phyloP scores from a whole-genome alignment of 2,329 filamentous ascomycete genomes.

The Dactylellina haptotyla region DNA sequence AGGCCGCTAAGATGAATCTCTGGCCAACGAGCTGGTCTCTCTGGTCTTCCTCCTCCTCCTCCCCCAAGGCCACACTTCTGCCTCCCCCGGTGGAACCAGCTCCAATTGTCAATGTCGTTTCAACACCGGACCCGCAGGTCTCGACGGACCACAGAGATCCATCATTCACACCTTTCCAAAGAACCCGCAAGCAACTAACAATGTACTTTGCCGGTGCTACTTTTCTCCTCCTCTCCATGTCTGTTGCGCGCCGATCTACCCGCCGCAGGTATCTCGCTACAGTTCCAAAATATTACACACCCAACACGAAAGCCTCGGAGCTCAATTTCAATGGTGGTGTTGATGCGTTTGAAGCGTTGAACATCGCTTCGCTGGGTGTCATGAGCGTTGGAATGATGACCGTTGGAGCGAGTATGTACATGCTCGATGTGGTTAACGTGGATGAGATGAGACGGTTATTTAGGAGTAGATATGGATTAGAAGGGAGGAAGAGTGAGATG shows the following conservation, averaged over 20 bases:
- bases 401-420: conserved; percentile 78
- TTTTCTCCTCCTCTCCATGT: conserved; percentile 77
- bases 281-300: conserved; percentile 77
- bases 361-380: conserved; percentile 87
- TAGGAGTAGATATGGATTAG: conserved; percentile 61
- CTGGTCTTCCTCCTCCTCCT: conserved; percentile 26
- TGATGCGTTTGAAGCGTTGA: conserved; percentile 84
- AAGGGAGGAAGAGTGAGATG: conserved; percentile 61
- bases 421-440: conserved; percentile 77
- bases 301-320: conserved; percentile 68
- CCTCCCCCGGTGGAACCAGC: conserved; percentile 13
- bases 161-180: conserved; percentile 60
- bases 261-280: conserved; percentile 67
- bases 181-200: conserved; percentile 71
- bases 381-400: conserved; percentile 77
- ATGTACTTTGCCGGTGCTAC: conserved; percentile 78
- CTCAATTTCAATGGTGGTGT: conserved; percentile 70
- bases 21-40: conserved; percentile 40
- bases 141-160: conserved; percentile 34
- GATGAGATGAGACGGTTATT: conserved; percentile 71
- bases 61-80: not conserved
- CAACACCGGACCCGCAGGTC: conserved; percentile 4
- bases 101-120: conserved; percentile 13
- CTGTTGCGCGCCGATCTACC: conserved; percentile 77
- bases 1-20: conserved; percentile 30